Percentiles rank a stretch among this genome's conserved stretches.
phyloP scores from a whole-genome alignment of 768 basidiomycete genomes.

The Pulveroboletus ravenelii region DNA sequence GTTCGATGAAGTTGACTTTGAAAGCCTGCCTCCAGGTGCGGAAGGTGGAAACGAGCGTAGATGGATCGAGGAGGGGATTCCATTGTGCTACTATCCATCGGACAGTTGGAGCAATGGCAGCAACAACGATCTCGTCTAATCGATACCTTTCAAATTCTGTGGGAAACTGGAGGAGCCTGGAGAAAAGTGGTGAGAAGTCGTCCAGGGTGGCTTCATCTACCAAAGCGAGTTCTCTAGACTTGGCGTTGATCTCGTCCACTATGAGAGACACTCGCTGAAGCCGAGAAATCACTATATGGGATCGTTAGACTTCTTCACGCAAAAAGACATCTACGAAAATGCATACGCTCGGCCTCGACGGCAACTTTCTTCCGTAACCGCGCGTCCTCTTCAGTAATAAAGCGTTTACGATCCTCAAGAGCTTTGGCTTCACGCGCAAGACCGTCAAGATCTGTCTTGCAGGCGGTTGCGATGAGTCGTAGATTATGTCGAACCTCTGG shows the following conservation, averaged over 20 bases:
- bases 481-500: constrained; percentile 98
- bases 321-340: not conserved
- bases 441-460: constrained; percentile 81
- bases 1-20: constrained; percentile 49
- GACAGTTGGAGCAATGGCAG: constrained; percentile 78
- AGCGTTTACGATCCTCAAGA: constrained; percentile 74
- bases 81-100: constrained; percentile 71
- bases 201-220: constrained; percentile 70
- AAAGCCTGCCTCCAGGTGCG: constrained; percentile 66
- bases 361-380: constrained; percentile 64
- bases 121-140: constrained; percentile 90
- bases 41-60: constrained; percentile 59
- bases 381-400: constrained; percentile 63
- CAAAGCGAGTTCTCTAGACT: constrained; percentile 60
- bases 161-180: constrained; percentile 67
- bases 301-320: constrained; percentile 7
- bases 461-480: constrained; percentile 75
- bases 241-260: constrained; percentile 62
- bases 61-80: constrained; percentile 80
- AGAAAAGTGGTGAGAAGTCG: constrained; percentile 66
- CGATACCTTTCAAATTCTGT: constrained; percentile 73
- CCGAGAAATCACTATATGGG: constrained; percentile 61
- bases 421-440: constrained; percentile 87
- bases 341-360: constrained; percentile 74
- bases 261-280: constrained; percentile 74